These are phyloP conservation scores for Heimioporus sp. DNA, from an alignment of 768 basidiomycete genomes.

Conservation along the genomic window DNA sequence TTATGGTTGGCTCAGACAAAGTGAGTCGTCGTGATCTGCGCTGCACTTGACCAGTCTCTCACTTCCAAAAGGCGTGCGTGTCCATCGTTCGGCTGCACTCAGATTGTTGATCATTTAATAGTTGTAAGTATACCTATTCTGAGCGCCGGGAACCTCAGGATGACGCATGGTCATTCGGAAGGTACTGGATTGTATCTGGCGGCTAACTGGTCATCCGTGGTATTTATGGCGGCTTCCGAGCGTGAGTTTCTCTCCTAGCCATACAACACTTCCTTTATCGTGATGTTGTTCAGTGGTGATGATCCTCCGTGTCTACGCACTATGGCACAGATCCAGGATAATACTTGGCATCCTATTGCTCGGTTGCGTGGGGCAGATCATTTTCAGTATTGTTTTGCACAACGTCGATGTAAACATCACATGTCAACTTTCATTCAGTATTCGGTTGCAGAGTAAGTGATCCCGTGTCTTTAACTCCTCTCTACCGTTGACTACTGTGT, in stretches of 20 bases:
- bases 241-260: background rate
- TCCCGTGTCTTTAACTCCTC: too few species aligned
- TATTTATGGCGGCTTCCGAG: constrained; percentile 3
- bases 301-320: constrained; percentile 8
- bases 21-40: too few species aligned
- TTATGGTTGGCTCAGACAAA: background rate
- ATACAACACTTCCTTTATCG: too few species aligned
- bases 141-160: background rate
- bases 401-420: background rate
- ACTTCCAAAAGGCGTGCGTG: background rate
- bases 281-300: constrained; percentile 1
- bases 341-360: background rate
- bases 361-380: background rate
- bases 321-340: background rate
- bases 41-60: too few species aligned
- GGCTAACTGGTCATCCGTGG: background rate
- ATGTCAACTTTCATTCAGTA: background rate
- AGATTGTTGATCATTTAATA: background rate
- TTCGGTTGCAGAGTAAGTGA: background rate
- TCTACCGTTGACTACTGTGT: background rate
- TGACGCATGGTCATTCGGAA: background rate
- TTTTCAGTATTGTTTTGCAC: background rate
- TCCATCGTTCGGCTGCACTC: too few species aligned
- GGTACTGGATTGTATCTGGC: background rate
- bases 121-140: background rate